Base-by-base conservation (phyloP, 371 early-diverging fungal species). In the Mucor velutinosus region DNA sequence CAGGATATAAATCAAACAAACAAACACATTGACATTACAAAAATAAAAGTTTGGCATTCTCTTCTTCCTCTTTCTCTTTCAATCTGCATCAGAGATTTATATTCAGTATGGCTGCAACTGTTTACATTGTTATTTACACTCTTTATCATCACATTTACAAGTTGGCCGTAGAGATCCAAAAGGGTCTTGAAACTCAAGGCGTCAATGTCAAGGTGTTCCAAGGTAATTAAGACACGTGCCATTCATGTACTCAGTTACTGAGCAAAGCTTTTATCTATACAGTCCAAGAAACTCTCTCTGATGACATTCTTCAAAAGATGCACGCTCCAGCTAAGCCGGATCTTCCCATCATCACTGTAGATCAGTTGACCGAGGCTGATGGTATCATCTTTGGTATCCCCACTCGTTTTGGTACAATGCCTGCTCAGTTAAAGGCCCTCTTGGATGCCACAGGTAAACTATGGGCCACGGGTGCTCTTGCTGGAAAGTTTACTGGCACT, bases 351-450 rank as follows among this genome's bases (percentile, higher is more conserved):
- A 84, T 91, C 47, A 82, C 79, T 6, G 76, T 87, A 8, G 81
- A 77, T 43, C 78, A 87, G 15, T 71, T 94, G 1, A 68, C 74
- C 7, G 82, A 91, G 53, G 84, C 91, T 0, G 96, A 95, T 74
- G 95, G 92, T 1, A 72, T 93, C 68, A 67, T 95, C 23, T 91
- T 95, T 70, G 95, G 95, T 56, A 60, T 69, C 33, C 69, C 69
- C 32, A 69, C 69, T 30, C 78, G 92, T 4, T 94, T 86, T 70
- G 94, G 94, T 17, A 74, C 67, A n/a, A 69, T 89, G 15, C 89
- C 94, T 0, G 90, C 94, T 17, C 95, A 95, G 59, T 76, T 94
- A 70, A 90, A 92, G 69, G 72, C 92, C 49, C 77, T 87, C 29
- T 60, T 84, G 27, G 96, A 95, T 78, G 75, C 88, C 2, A 91